Evolutionary conservation across 2,329 filamentous ascomycete species (phyloP), one percentile per base, ranked within the genome.

Genomic region (Epichloe typhina): DNA sequence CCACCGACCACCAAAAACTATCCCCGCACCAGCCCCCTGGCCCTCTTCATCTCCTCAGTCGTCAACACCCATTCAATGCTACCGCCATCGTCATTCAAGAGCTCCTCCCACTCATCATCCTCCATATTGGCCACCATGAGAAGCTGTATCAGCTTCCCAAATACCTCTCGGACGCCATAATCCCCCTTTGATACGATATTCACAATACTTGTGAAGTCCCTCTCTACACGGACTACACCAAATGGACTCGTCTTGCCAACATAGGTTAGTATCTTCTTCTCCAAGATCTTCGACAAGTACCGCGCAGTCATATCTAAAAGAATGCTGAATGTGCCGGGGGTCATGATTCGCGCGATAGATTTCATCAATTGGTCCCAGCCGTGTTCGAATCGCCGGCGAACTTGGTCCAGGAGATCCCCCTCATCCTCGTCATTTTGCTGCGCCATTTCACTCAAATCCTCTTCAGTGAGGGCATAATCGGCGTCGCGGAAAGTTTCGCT

Each of bases 41-140:
- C 86, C 60, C 80, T 78, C 56, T 73, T 75, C 63, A 85, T 80
- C 70, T 95, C 89, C 52, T 90, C 87, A 41, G 76, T 75, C 52
- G 75, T 83, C 55, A 90, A 59, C 44, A 83, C 76, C 85, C 85
- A 89, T 47, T 76, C 74, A 61, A 93, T 80, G 11, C 79, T 84
- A 47, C 79, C 82, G 12, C 82, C 77, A 35, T 72, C 67, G 23
- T 64, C 53, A 40, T 74, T 68, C 6, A 66, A 61, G 39, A 90
- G 67, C 66, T 93, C 88, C 46, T 91, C 86, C 86, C 89, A 95
- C 67, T 96, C 91, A 52, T 96, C 90, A 36, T 93, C 87, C 64
- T 96, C 90, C 88, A 96, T 94, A 58, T 90, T 91, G 63, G 91
- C 82, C 15, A 95, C 80, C 73, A 94, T 80, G 52, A 86, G 80